Evolutionary conservation across 257 asterid genomes (phyloP).

Genomic region (Verbascum thapsus): DNA sequence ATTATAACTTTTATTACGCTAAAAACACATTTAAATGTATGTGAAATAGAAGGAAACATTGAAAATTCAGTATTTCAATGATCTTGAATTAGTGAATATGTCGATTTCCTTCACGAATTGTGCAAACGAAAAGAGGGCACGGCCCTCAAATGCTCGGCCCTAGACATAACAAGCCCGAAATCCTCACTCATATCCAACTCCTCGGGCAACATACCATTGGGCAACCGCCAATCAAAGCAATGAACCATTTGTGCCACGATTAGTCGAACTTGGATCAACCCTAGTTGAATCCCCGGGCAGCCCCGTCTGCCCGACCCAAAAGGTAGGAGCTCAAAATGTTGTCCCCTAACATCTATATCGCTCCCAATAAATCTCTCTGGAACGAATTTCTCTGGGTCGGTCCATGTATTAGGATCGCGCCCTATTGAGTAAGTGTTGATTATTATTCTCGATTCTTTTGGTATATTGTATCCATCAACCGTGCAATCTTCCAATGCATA

Average conservation of each 20-base stretch:
- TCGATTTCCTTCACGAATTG: background rate
- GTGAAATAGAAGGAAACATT: too few relatives aligned
- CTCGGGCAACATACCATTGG: slow-evolving; percentile 31
- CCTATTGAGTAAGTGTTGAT: slow-evolving; percentile 37
- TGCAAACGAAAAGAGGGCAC: slow-evolving; percentile 31
- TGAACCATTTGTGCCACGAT: slow-evolving; percentile 49
- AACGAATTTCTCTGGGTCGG: slow-evolving; percentile 31
- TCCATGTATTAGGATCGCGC: slow-evolving; percentile 35
- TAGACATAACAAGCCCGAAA: slow-evolving; percentile 35
- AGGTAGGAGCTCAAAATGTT: slow-evolving; percentile 38
- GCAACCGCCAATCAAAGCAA: slow-evolving; percentile 44
- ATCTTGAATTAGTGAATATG: too few relatives aligned
- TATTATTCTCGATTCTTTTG: slow-evolving; percentile 33
- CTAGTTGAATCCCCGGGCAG: slow-evolving; percentile 42
- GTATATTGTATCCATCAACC: slow-evolving; percentile 28
- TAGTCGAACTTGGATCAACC: slow-evolving; percentile 30
- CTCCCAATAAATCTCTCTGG: slow-evolving; percentile 41
- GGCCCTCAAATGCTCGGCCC: slow-evolving; percentile 36
- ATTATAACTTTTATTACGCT: too few relatives aligned
- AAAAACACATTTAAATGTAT: too few relatives aligned
- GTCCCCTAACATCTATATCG: slow-evolving; percentile 35
- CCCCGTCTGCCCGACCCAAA: slow-evolving; percentile 44
- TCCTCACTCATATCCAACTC: slow-evolving; percentile 39
- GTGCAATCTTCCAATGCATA: slow-evolving; percentile 33
- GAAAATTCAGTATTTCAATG: too few relatives aligned